Percentiles rank a stretch among this genome's conserved stretches.
These are phyloP conservation scores for Gremmenia infestans DNA, from an alignment of 2,329 filamentous ascomycete genomes.

Conservation along the genomic window DNA sequence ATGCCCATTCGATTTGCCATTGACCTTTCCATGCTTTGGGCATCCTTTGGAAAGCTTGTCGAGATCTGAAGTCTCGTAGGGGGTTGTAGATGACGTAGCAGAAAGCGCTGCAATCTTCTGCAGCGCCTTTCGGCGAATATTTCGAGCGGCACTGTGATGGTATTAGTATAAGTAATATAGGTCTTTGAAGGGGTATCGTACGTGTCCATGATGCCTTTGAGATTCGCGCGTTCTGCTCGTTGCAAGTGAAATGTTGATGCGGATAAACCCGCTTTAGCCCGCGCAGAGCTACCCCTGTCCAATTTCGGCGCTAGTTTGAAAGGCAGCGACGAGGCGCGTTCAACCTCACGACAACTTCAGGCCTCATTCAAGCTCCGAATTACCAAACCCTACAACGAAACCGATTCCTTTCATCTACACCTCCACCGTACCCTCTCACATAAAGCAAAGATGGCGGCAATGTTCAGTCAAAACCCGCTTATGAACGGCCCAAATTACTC, in stretches of 20 bases:
- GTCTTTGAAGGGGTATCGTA: slow-evolving; percentile 2
- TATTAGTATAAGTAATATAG: slow-evolving; percentile 15
- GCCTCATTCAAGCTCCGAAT: slow-evolving; percentile 4
- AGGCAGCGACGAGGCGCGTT: slow-evolving; percentile 26
- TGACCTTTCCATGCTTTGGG: slow-evolving; percentile 40
- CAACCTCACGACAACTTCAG: slow-evolving; percentile 6
- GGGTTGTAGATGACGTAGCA: slow-evolving; percentile 46
- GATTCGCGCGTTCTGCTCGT: background rate
- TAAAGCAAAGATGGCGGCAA: slow-evolving; percentile 50
- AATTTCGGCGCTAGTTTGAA: slow-evolving; percentile 16
- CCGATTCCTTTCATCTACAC: background rate
- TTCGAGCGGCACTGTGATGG: slow-evolving; percentile 37
- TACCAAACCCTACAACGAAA: slow-evolving; percentile 1
- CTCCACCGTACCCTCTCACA: background rate
- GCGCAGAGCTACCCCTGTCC: background rate
- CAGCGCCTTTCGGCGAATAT: slow-evolving; percentile 57
- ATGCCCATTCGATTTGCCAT: slow-evolving; percentile 45
- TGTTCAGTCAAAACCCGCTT: slow-evolving; percentile 66
- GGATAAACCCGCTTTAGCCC: background rate
- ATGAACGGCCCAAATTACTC: slow-evolving; percentile 67
- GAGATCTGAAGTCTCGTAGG: slow-evolving; percentile 59
- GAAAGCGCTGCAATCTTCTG: slow-evolving; percentile 62
- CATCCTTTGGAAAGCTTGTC: slow-evolving; percentile 57
- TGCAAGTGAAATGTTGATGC: background rate
- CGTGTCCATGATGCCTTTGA: slow-evolving; percentile 19